These are phyloP conservation scores for Pseudonectria foliicola DNA, from an alignment of 2,329 filamentous ascomycete species.

Conservation along the genomic window DNA sequence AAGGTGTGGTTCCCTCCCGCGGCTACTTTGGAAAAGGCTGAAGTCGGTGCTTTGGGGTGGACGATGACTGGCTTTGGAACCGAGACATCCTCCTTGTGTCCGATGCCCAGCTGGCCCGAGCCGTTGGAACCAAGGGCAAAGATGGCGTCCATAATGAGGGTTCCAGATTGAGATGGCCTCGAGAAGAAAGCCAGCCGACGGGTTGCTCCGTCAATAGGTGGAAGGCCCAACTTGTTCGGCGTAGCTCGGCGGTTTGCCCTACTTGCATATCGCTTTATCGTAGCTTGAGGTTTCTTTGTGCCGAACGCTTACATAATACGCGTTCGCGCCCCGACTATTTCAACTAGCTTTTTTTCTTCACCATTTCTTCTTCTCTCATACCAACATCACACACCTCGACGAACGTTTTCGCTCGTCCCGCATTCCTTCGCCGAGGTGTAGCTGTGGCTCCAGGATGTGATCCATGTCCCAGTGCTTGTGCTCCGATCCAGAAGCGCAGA, in stretches of 20 bases:
- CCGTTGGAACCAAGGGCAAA: slow-evolving; percentile 72
- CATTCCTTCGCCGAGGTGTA: slow-evolving; percentile 8
- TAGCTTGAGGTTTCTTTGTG: background rate
- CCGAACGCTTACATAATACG: slow-evolving; percentile 3
- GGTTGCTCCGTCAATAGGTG: too few relatives aligned
- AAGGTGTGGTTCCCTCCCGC: slow-evolving; percentile 86
- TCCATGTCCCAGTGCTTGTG: slow-evolving; percentile 15
- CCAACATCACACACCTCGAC: slow-evolving; percentile 6
- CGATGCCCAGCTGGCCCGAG: slow-evolving; percentile 66
- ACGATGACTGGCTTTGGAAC: slow-evolving; percentile 58
- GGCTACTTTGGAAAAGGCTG: slow-evolving; percentile 33
- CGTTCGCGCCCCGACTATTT: background rate
- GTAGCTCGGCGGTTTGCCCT: too few relatives aligned
- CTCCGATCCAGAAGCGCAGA: slow-evolving; percentile 18
- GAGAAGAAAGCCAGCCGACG: background rate
- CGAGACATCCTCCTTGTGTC: slow-evolving; percentile 64
- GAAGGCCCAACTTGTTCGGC: too few relatives aligned
- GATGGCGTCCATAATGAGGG: slow-evolving; percentile 38
- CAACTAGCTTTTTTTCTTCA: slow-evolving; percentile 7
- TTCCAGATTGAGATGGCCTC: slow-evolving; percentile 1
- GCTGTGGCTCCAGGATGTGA: slow-evolving; percentile 20
- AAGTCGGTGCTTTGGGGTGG: slow-evolving; percentile 29
- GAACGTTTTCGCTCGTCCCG: slow-evolving; percentile 5
- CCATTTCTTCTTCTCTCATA: slow-evolving; percentile 5
- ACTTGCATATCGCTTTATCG: slow-evolving; percentile 19